Percentiles rank a stretch among this genome's conserved stretches.
phyloP scores from a whole-genome alignment of 1,139 yeast genomes.

The Geotrichum citri-aurantii region DNA sequence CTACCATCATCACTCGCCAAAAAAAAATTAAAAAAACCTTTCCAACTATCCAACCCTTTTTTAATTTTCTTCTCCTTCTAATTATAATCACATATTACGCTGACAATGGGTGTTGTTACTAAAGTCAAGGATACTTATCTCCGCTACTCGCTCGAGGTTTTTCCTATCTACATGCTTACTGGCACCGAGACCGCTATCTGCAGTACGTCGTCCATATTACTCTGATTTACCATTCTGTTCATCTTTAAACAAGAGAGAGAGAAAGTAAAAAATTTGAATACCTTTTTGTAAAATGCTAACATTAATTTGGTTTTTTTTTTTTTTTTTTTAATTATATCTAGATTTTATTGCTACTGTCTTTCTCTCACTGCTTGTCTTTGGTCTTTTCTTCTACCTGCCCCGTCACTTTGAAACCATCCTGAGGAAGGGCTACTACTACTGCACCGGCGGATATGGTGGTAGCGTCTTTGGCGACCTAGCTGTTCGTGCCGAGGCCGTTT shows the following conservation, averaged over 20 bases:
- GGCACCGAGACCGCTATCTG: constrained; percentile 21
- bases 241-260: background rate
- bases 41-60: too few species aligned
- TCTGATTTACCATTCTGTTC: background rate
- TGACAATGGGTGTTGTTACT: constrained; percentile 7
- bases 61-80: background rate
- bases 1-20: too few species aligned
- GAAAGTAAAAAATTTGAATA: background rate
- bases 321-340: background rate
- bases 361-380: constrained; percentile 21
- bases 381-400: constrained; percentile 28
- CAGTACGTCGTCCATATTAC: constrained; percentile 23
- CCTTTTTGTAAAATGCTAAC: background rate
- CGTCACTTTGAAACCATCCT: constrained; percentile 23
- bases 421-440: constrained; percentile 28
- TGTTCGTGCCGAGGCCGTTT: constrained; percentile 32
- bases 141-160: constrained; percentile 23
- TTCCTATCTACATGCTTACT: constrained; percentile 29
- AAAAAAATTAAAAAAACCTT: too few species aligned
- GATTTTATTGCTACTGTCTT: constrained; percentile 20
- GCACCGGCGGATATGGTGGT: constrained; percentile 20
- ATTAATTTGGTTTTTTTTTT: background rate
- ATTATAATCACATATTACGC: background rate
- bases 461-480: constrained; percentile 64
- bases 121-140: constrained; percentile 18